These are phyloP conservation scores for Lachancea sp. DNA, from an alignment of 805 yeast genomes.

Conservation along the genomic window DNA sequence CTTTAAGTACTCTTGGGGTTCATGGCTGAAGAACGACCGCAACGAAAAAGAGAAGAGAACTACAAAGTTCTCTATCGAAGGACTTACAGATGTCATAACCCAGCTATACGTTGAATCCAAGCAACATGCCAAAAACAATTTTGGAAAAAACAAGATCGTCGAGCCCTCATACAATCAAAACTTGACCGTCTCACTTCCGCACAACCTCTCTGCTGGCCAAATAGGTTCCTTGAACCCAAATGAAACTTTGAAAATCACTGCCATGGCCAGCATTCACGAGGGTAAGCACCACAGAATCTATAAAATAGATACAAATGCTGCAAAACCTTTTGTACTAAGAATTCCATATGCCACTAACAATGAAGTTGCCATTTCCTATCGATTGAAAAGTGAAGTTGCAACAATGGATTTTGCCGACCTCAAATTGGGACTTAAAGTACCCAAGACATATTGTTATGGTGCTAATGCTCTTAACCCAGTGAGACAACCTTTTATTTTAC, in stretches of 20 bases:
- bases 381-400: constrained; percentile 85
- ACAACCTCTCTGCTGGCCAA: constrained; percentile 40
- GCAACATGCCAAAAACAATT: constrained; percentile 26
- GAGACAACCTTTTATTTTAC: constrained; percentile 67
- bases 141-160: constrained; percentile 23
- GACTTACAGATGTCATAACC: constrained; percentile 51
- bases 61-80: constrained; percentile 77
- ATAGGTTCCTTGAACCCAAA: constrained; percentile 41
- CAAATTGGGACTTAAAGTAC: constrained; percentile 64
- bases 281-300: constrained; percentile 92
- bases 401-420: constrained; percentile 74
- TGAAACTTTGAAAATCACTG: constrained; percentile 48
- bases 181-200: constrained; percentile 40
- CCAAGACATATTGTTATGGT: constrained; percentile 65
- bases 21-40: constrained; percentile 81
- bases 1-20: constrained; percentile 90
- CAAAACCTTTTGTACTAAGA: constrained; percentile 63
- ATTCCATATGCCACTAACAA: constrained; percentile 77
- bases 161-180: constrained; percentile 38
- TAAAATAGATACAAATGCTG: constrained; percentile 57
- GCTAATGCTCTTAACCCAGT: constrained; percentile 54
- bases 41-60: constrained; percentile 67
- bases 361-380: constrained; percentile 55
- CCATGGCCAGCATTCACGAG: constrained; percentile 81
- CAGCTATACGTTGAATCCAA: constrained; percentile 38